A percentile compares a stretch with the other conserved stretches of the same genome.
phyloP scores from a whole-genome alignment of 1,139 yeast species.

The Hansenula sp. region DNA sequence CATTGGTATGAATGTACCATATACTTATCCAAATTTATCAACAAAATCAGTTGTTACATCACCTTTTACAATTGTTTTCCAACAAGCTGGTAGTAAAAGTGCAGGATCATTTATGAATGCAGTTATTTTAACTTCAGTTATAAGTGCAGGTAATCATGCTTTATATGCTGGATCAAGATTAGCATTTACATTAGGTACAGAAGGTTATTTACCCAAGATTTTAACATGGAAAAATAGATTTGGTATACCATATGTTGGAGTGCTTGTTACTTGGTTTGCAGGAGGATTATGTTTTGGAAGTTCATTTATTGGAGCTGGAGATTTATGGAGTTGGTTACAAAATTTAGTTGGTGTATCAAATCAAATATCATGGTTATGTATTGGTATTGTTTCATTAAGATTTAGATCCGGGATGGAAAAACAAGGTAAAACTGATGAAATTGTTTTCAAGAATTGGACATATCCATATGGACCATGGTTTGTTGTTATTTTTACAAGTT shows the following conservation, averaged over 20 bases:
- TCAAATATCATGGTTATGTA: conserved; percentile 34
- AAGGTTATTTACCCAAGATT: conserved; percentile 45
- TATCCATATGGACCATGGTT: conserved; percentile 64
- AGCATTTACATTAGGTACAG: conserved; percentile 47
- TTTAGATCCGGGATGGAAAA: conserved; percentile 44
- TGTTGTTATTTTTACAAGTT: conserved; percentile 40
- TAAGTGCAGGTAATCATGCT: conserved; percentile 60
- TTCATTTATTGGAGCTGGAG: conserved; percentile 31
- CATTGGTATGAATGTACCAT: conserved; percentile 44
- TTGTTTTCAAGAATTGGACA: conserved; percentile 43
- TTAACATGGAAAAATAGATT: conserved; percentile 40
- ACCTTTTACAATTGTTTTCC: conserved; percentile 61
- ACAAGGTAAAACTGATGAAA: conserved; percentile 33
- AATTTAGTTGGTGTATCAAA: conserved; percentile 35
- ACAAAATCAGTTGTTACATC: conserved; percentile 49
- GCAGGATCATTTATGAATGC: conserved; percentile 57
- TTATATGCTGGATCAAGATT: conserved; percentile 47
- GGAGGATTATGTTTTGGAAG: conserved; percentile 32
- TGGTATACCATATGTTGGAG: conserved; percentile 41
- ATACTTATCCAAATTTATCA: conserved; percentile 34
- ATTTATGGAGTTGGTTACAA: conserved; percentile 33
- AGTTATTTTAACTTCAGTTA: conserved; percentile 47
- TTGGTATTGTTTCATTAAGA: conserved; percentile 41
- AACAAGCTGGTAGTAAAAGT: conserved; percentile 37
- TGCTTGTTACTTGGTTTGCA: conserved; percentile 32